These are phyloP conservation scores for Aureobasidium sp. DNA, from an alignment of 2,329 filamentous ascomycete species.

Conservation along the genomic window DNA sequence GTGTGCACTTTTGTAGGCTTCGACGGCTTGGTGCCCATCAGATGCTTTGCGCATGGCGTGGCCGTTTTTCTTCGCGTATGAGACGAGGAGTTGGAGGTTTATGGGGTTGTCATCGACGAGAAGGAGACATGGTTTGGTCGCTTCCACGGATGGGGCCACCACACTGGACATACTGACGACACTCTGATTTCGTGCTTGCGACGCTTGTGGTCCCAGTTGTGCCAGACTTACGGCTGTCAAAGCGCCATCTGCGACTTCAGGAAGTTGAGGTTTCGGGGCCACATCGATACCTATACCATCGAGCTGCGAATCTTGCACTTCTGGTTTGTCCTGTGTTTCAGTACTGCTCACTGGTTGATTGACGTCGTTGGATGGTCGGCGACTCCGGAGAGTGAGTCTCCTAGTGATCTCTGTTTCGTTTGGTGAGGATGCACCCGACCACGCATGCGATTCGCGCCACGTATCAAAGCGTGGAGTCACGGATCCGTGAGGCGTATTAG, in stretches of 20 bases:
- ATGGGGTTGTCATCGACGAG: constrained; percentile 26
- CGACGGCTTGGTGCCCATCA: constrained; percentile 41
- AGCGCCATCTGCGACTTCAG: background rate
- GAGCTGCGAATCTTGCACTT: background rate
- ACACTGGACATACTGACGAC: background rate
- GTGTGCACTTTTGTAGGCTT: constrained; percentile 27
- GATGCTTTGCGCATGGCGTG: constrained; percentile 35
- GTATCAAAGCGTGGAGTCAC: background rate
- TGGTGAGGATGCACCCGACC: background rate
- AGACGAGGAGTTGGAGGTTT: constrained; percentile 26
- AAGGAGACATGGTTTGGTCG: constrained; percentile 21
- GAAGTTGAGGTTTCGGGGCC: background rate
- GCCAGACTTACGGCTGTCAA: background rate
- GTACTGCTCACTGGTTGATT: background rate
- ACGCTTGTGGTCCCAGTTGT: constrained; percentile 11
- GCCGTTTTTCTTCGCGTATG: constrained; percentile 27
- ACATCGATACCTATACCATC: background rate
- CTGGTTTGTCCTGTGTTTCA: background rate
- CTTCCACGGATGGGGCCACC: background rate
- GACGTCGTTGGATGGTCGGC: background rate
- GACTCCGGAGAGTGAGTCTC: background rate
- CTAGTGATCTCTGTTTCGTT: background rate
- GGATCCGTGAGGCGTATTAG: background rate
- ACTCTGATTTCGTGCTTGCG: constrained; percentile 27
- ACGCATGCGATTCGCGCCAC: background rate